These are phyloP conservation scores for Pythium apleroticum DNA, from an alignment of 352 stramenopile genomes.

Conservation along the genomic window DNA sequence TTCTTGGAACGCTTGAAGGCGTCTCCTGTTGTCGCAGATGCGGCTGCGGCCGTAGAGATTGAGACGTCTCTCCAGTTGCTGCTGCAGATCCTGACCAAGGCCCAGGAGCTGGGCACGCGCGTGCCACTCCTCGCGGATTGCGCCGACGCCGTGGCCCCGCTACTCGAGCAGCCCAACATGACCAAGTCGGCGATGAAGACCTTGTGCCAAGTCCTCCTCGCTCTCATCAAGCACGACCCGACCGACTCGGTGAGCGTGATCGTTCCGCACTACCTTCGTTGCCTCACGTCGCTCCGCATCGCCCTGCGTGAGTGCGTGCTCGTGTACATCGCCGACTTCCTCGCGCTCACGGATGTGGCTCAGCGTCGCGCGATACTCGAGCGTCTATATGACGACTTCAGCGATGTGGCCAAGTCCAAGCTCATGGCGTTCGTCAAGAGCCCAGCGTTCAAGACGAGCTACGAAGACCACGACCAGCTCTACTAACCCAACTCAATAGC, in stretches of 20 bases:
- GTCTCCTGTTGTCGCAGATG: background rate
- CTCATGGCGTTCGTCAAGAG: constrained; percentile 73
- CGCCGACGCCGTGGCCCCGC: constrained; percentile 37
- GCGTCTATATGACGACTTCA: constrained; percentile 69
- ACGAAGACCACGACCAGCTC: background rate
- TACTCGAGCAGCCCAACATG: constrained; percentile 43
- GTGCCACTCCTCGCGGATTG: constrained; percentile 45
- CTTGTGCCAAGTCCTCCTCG: constrained; percentile 68
- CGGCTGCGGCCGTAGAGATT: constrained; percentile 16
- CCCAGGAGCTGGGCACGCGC: constrained; percentile 35
- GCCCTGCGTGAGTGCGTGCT: constrained; percentile 65
- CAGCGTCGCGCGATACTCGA: constrained; percentile 62
- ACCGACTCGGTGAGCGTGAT: constrained; percentile 34
- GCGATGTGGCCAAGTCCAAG: constrained; percentile 77
- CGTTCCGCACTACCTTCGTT: constrained; percentile 50
- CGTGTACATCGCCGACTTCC: constrained; percentile 61
- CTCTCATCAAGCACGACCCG: constrained; percentile 55
- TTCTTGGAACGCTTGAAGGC: constrained; percentile 30
- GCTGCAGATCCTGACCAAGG: constrained; percentile 45
- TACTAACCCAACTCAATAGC: too few relatives aligned
- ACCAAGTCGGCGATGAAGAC: constrained; percentile 59
- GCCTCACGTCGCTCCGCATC: constrained; percentile 43
- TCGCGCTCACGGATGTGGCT: constrained; percentile 46
- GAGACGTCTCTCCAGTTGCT: constrained; percentile 40
- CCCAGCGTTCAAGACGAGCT: constrained; percentile 44